These are phyloP conservation scores for Vairimorpha necatrix DNA, from an alignment of 371 early-diverging fungal genomes.

Conservation along the genomic window DNA sequence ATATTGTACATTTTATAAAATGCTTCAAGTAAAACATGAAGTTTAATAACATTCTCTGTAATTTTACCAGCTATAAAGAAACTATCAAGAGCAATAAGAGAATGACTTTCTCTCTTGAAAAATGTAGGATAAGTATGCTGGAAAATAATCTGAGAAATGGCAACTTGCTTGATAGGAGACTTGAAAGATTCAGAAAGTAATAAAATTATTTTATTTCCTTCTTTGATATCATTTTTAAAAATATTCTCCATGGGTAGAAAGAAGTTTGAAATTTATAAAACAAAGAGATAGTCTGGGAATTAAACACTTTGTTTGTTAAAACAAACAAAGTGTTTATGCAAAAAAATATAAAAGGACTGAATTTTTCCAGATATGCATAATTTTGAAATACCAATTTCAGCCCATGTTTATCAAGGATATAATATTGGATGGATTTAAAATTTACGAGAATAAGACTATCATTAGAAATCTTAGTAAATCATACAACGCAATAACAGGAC, in stretches of 20 bases:
- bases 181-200: not conserved
- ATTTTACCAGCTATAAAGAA: slow-evolving; percentile 37
- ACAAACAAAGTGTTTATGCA: not conserved
- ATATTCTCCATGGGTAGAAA: slow-evolving; percentile 28
- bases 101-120: slow-evolving; percentile 36
- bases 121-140: slow-evolving; percentile 42
- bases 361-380: no score
- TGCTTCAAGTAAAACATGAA: slow-evolving; percentile 13
- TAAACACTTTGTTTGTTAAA: not conserved
- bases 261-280: slow-evolving; percentile 18
- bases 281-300: not conserved
- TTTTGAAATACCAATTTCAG: no score
- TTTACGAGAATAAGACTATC: slow-evolving; percentile 54
- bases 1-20: not conserved
- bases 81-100: slow-evolving; percentile 21
- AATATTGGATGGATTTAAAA: slow-evolving; percentile 64
- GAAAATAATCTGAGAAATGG: slow-evolving; percentile 34
- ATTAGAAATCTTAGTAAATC: slow-evolving; percentile 52
- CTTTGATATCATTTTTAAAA: slow-evolving; percentile 37
- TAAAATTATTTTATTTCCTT: slow-evolving; percentile 45
- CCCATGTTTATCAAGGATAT: slow-evolving; percentile 61
- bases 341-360: not conserved
- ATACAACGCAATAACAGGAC: slow-evolving; percentile 97
- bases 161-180: slow-evolving; percentile 20
- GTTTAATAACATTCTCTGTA: slow-evolving; percentile 34